Base-by-base conservation (phyloP, 1,284 basidiomycete genomes). In the Mycena citricolor region DNA sequence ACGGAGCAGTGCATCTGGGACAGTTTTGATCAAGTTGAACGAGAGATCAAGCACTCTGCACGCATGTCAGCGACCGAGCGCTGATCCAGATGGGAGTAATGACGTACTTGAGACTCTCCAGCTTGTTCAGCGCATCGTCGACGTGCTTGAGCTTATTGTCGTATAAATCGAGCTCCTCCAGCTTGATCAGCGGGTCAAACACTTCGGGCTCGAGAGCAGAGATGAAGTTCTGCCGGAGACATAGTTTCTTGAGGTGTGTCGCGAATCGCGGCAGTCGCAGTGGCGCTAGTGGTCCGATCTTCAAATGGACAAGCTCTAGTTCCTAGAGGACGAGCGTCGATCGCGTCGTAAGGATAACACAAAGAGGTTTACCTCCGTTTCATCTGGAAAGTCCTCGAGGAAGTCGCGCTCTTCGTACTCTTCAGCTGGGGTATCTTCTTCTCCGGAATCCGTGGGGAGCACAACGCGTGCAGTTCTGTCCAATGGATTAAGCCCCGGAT, bases 131-230 rank as follows among this genome's bases (percentile, higher is more conserved):
- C 11, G 80, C 86, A 49, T 78, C 66, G 30, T 79, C 86, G n/a
- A 87, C 50, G 44, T 60, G 57, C 59, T 91, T 94, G 51, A 99
- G 67, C 59, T 89, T 85, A 68, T 99, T 99, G 65, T 99, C 95
- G 62, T 99, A 99, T 51, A 98, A 61, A 66, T 99, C 95, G 39
- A 99, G 66, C 50, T 98, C 94, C 56, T 91, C 87, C 22, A 99
- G 68, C 36, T 81, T 73, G 10, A 63, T 74, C 39, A 97, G 66
- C n/a, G 73, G 66, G 22, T 69, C 67, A 51, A 94, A 83, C 8
- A 80, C 76, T 10, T 81, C 78, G 3, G 76, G 70, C 40, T 91
- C 83, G 23, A 98, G 72, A 32, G 74, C 70, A 2, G 83, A 74
- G 43, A 94, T 81, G 47, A 85, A 75, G 65, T 98, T 99, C 67